Evolutionary conservation across 495 filamentous ascomycete species (phyloP).

Genomic region (Schizothecium vesticola): DNA sequence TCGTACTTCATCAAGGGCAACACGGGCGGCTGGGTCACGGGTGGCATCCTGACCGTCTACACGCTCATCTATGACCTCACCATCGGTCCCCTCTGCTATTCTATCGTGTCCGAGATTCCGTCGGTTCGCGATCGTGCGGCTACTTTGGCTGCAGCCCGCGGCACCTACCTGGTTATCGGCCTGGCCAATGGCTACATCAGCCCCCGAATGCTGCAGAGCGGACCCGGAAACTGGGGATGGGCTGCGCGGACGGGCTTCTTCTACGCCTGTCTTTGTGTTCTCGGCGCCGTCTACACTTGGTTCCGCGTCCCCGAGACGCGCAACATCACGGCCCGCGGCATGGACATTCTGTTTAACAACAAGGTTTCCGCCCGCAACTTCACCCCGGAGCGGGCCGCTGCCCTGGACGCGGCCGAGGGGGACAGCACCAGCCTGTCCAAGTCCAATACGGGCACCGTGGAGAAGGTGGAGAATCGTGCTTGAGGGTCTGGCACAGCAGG

Average conservation of each 20-base stretch:
- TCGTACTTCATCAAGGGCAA: conserved; percentile 22
- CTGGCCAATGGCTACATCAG: conserved; percentile 44
- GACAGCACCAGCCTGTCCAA: background rate
- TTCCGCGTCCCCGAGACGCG: conserved; percentile 42
- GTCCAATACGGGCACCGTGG: background rate
- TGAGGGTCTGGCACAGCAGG: background rate
- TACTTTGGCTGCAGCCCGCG: conserved; percentile 53
- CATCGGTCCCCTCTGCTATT: conserved; percentile 57
- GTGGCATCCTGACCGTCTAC: conserved; percentile 48
- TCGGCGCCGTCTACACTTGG: conserved; percentile 40
- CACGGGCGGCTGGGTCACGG: conserved; percentile 41
- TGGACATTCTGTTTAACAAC: conserved; percentile 55
- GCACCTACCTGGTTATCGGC: conserved; percentile 48
- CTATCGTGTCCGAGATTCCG: conserved; percentile 54
- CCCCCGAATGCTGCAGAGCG: conserved; percentile 39
- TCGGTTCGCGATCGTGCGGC: conserved; percentile 49
- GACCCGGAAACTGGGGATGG: conserved; percentile 49
- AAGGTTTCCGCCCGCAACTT: conserved; percentile 25
- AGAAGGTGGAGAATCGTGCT: background rate
- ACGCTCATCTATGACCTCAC: conserved; percentile 50
- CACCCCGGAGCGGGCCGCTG: conserved; percentile 5
- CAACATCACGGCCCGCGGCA: conserved; percentile 47
- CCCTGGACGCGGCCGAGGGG: conserved; percentile 7
- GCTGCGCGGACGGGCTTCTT: conserved; percentile 49
- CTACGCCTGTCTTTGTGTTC: conserved; percentile 47